phyloP scores from a whole-genome alignment of 164 flowering plant species.

The Nymphaea thermarum region DNA sequence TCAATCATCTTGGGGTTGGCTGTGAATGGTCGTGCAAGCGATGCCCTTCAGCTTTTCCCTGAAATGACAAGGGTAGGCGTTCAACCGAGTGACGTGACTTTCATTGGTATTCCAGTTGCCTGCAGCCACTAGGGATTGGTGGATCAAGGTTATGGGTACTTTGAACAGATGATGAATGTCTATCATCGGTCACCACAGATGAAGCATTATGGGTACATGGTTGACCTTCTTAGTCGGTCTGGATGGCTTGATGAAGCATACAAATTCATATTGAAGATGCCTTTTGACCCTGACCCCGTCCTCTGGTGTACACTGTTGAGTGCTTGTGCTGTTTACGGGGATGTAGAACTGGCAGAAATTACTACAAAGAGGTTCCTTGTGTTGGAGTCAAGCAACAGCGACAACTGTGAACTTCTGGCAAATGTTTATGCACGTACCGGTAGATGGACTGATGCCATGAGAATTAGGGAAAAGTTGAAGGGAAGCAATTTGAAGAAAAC shows the following conservation, averaged over 20 bases:
- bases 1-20: constrained; percentile 58
- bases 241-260: constrained; percentile 44
- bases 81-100: constrained; percentile 45
- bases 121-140: constrained; percentile 63
- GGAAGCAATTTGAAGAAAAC: constrained; percentile 36
- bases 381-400: constrained; percentile 46
- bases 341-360: constrained; percentile 43
- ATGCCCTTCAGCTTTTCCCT: constrained; percentile 39
- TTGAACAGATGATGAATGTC: constrained; percentile 38
- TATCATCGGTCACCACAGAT: constrained; percentile 39
- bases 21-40: constrained; percentile 46
- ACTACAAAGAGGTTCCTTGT: constrained; percentile 38
- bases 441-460: constrained; percentile 50
- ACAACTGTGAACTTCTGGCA: constrained; percentile 49
- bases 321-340: constrained; percentile 53
- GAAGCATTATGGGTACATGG: constrained; percentile 74
- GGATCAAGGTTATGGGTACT: constrained; percentile 41
- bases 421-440: constrained; percentile 44
- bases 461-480: constrained; percentile 38
- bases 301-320: constrained; percentile 55
- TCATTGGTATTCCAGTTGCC: constrained; percentile 52
- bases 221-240: constrained; percentile 59
- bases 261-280: constrained; percentile 41
- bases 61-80: constrained; percentile 39
- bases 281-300: constrained; percentile 34